Evolutionary conservation across 306 rosid genomes (phyloP), one percentile per base, ranked within the genome.

Genomic region (Fragaria iinumae): DNA sequence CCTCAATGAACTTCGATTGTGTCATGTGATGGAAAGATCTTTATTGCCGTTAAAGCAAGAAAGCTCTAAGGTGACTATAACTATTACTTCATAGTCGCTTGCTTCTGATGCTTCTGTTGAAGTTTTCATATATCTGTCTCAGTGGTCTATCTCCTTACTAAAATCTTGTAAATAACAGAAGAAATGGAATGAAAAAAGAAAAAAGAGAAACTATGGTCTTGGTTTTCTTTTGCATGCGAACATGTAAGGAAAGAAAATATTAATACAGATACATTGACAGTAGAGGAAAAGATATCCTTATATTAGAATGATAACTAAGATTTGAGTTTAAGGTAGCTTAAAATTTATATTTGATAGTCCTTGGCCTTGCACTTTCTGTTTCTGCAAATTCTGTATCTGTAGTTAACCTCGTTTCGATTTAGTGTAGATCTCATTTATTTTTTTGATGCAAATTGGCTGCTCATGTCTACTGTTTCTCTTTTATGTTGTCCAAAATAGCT

Each of bases 1-100:
- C 79, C 93, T 93, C 11, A 93, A 93, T 89, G 98, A 91, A 85
- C 94, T 93, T 75, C 90, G 98, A 3, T 80, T 93, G 36, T 84
- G 86, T 85, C 82, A 86, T 80, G 91, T 93, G 75, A 76, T 68
- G 87, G 90, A 86, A 68, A 86, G 80, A 83, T 87, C 87, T 44
- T 67, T 57, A 57, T 79, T 71, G 67, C 79, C 84, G 7, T 70
- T 71, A 6, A 90, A 71, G 83, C 85, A 36, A 71, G 98, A 89
- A 80, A 74, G 27, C 47, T 80, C 89, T 75, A 93, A 91, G 97
- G 98, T 90, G 66, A 74, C 63, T 77, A 25, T 62, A 39, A 78
- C 11, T 59, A 44, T 20, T 69, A 23, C 69, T 41, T 45, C 79
- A 43, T 80, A 36, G 18, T 59, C 53, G 27, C 70, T 69, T 64